phyloP scores from a whole-genome alignment of 83 land plant genomes.

The Thuja plicata region DNA sequence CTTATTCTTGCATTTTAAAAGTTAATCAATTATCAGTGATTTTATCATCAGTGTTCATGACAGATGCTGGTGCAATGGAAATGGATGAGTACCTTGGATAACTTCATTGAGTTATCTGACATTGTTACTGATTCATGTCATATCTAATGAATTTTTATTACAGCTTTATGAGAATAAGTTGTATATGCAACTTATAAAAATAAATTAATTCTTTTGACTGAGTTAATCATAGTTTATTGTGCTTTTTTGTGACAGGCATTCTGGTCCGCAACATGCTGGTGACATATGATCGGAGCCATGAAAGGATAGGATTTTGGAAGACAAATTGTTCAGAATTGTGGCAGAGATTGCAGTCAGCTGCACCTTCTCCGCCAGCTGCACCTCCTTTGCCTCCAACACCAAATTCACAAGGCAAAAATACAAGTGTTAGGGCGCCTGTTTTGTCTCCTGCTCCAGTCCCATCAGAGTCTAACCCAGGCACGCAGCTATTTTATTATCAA shows the following conservation, averaged over 20 bases:
- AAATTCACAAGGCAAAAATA: neutral
- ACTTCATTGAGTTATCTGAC: neutral
- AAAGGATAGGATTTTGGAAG: constrained; percentile 86
- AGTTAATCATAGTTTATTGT: neutral
- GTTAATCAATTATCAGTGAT: neutral
- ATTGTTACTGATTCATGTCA: neutral
- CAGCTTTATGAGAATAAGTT: neutral
- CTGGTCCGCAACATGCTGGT: constrained; percentile 93
- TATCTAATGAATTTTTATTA: neutral
- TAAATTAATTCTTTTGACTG: neutral
- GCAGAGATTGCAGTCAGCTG: constrained; percentile 51
- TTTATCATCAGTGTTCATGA: neutral
- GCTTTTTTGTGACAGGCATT: constrained; percentile 57
- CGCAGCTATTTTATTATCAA: neutral
- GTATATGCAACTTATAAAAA: neutral
- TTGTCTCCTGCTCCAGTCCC: constrained; percentile 1
- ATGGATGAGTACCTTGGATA: constrained; percentile 1
- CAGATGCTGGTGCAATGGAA: neutral
- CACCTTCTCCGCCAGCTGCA: constrained; percentile 19
- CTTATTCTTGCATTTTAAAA: neutral
- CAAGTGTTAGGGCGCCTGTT: neutral
- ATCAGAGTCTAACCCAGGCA: neutral
- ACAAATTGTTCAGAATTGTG: constrained; percentile 92
- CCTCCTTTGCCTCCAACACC: neutral
- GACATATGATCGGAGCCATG: constrained; percentile 86